Percentiles rank a stretch among this genome's conserved stretches.
Evolutionary conservation across 345 rosid species (phyloP).

Genomic region (Arabidopsis suecica): DNA sequence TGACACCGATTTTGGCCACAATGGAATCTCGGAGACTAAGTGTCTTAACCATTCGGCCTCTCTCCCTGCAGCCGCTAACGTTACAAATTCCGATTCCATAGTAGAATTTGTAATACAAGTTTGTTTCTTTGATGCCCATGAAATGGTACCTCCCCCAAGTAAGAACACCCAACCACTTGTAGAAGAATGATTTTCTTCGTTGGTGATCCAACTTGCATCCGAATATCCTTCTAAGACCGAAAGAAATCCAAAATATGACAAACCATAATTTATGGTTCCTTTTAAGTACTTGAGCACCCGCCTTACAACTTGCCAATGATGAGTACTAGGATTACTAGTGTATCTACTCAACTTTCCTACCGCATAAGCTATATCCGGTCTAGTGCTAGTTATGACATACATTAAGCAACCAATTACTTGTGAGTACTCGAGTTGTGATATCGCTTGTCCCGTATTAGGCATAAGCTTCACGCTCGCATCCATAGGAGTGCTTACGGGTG

Average conservation of each 20-base stretch:
- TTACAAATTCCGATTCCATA: constrained; percentile 23
- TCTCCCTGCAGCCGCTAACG: neutral
- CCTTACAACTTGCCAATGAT: neutral
- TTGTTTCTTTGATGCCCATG: constrained; percentile 4
- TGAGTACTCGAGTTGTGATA: constrained; percentile 21
- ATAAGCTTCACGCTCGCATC: neutral
- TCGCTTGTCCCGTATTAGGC: neutral
- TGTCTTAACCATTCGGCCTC: constrained; percentile 24
- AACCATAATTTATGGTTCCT: neutral
- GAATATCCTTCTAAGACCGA: neutral
- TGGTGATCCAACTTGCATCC: constrained; percentile 18
- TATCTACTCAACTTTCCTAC: constrained; percentile 15
- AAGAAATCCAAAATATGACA: neutral
- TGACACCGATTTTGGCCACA: constrained; percentile 13
- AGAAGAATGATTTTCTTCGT: neutral
- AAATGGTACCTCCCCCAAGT: constrained; percentile 18
- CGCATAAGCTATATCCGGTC: constrained; percentile 6
- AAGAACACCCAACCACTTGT: constrained; percentile 26
- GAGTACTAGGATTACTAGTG: constrained; percentile 12
- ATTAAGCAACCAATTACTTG: constrained; percentile 12
- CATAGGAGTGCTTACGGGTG: constrained; percentile 7
- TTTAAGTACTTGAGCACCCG: neutral
- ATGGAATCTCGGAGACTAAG: neutral
- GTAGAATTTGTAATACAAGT: constrained; percentile 12
- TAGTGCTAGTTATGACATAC: constrained; percentile 14